Conservation (phyloP, 768 basidiomycete genomes). For the Russula earlei region DNA sequence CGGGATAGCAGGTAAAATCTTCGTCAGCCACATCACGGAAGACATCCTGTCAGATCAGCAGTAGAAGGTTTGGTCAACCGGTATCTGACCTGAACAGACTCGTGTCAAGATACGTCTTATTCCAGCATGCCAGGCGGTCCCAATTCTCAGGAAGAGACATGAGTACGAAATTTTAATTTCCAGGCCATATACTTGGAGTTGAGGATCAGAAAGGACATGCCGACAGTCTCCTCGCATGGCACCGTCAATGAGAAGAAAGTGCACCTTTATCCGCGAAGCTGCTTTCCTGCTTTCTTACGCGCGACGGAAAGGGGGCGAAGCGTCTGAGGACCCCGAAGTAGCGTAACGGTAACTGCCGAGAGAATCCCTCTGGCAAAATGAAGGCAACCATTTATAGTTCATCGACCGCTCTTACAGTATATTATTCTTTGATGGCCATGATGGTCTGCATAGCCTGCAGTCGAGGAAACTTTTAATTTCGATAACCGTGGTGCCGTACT, state of each 20-base stretch:
- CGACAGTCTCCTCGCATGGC: background rate
- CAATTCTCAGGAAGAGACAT: background rate
- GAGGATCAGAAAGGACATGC: background rate
- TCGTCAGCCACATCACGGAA: conserved; percentile 5
- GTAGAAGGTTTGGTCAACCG: conserved; percentile 13
- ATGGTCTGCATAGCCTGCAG: background rate
- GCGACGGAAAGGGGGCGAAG: background rate
- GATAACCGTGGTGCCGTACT: background rate
- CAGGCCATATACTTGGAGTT: background rate
- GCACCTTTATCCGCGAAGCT: background rate
- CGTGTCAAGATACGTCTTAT: background rate
- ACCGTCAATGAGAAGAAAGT: background rate
- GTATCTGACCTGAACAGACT: background rate
- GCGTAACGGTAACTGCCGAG: conserved; percentile 2
- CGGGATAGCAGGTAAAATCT: conserved; percentile 6
- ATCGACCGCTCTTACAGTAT: background rate
- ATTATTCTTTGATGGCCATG: background rate
- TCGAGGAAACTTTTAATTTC: background rate
- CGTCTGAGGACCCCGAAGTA: background rate
- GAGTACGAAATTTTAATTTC: background rate
- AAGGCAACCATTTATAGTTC: background rate
- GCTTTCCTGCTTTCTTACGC: too few relatives aligned
- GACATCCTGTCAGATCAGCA: conserved; percentile 12
- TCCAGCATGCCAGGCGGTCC: background rate
- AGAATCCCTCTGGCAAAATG: background rate